Base-by-base conservation (phyloP, 805 yeast species). In the Teunomyces atbi region DNA sequence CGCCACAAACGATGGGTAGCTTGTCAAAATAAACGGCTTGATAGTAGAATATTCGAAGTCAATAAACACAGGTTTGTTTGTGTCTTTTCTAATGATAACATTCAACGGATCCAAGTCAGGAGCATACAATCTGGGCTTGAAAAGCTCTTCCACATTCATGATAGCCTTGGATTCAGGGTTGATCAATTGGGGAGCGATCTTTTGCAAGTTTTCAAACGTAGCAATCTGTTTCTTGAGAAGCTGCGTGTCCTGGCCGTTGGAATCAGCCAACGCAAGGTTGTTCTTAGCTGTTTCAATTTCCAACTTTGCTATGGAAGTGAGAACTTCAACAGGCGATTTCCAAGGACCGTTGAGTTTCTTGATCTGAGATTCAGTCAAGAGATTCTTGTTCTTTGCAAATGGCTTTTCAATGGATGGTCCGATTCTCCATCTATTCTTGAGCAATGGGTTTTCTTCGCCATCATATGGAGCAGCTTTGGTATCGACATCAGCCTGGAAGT, bases 81-180 rank as follows among this genome's bases (percentile, higher is more conserved):
- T 60, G 34, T 48, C 51, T 10, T 74, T 68, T 20, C 40, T 41
- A 19, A 76, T 62, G 38, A 90, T 72, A 6, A 89, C 88, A 61
- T 92, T 92, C 79, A 91, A 75, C 18, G 99, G 98, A 63, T 89
- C 95, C 54, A 94, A 69, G 63, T 94, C 98, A 4, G 97, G 92
- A 52, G 83, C 76, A 53, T 71, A 79, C 44, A 92, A 69, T 56
- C 92, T 79, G 48, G 96, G 92, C 44, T 82, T 76, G 57, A 86
- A 77, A 36, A 89, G 66, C 46, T 83, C 82, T 2, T 69, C 71
- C 46, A 77, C 71, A 54, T 85, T 82, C 60, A 86, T 88, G 60
- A 87, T 78, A 7, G 79, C 70, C 15, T 70, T 68, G 6, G 83
- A 69, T 16, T 65, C 59, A 6, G 82, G 70, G 39, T 81, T 76